Base-by-base conservation (phyloP, 129 eudicot species). In the Flaveria trinervia region DNA sequence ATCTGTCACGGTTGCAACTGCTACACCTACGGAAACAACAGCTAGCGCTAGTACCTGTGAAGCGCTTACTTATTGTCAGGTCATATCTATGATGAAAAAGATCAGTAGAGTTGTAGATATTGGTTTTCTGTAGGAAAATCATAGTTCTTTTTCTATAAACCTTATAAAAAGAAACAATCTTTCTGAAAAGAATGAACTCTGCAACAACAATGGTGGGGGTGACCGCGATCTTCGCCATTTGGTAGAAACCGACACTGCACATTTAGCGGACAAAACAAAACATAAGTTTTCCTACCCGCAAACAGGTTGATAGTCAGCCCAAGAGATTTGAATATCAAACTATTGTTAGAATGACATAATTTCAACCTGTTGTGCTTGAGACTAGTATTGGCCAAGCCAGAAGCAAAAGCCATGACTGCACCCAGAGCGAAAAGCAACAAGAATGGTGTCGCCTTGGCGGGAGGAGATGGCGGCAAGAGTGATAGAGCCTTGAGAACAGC, bases 221-320 rank as follows among this genome's bases (percentile, higher is more conserved):
- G 65, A 92, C 97, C 1, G 96, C 89, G 45, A 92, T 92, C 77
- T 92, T 92, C 11, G 96, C 97, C 97, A 92, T 92, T 69, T 92
- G 96, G 82, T 89, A 92, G 80, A 92, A 92, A 28, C 97, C 97
- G 67, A 92, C 96, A 84, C 96, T 89, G 92, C 81, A 82, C 6
- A 83, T 68, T 62, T 57, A 75, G 49, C 13, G 61, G 15, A 79
- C 39, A 57, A 71, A 17, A 49, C 22, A 22, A 10, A 17, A 22
- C 59, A 33, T n/a, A 65, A 65, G 3, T 26, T 5, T 18, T 3
- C 44, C 73, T 26, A 9, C 16, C n/a, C 17, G n/a, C 5, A 30
- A 30, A 4, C 3, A 30, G 36, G 0, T 30, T 30, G 36, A 30
- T 30, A 30, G 36, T 30, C 36, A 3, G 5, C 36, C 3, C 5